Conservation (phyloP, 2,329 filamentous ascomycete genomes). For the Ophiostoma sp. region DNA sequence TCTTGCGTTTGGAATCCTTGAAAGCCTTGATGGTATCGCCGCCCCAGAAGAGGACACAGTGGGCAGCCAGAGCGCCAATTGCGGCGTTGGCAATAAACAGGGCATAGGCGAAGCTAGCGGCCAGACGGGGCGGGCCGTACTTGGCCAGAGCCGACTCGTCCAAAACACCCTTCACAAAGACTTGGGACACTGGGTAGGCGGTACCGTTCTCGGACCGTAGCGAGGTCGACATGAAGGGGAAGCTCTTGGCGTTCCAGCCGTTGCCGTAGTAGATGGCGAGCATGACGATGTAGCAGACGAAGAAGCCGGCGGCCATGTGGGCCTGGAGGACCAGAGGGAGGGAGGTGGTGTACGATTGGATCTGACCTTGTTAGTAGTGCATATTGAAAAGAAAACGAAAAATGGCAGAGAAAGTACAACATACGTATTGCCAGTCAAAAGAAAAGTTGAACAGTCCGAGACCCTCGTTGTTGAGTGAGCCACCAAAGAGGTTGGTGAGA, state of each 20-base stretch:
- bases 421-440: conserved; percentile 57
- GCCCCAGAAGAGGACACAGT: conserved; percentile 57
- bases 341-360: conserved; percentile 55
- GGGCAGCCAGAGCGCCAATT: conserved; percentile 56
- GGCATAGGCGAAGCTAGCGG: conserved; percentile 52
- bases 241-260: conserved; percentile 46
- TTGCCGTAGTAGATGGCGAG: conserved; percentile 54
- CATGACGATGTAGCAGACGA: conserved; percentile 53
- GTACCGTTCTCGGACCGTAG: conserved; percentile 45
- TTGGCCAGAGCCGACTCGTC: conserved; percentile 43
- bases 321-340: conserved; percentile 53
- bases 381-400: neutral
- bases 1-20: conserved; percentile 46
- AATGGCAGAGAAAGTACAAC: neutral
- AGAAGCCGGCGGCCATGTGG: conserved; percentile 48
- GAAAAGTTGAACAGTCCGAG: conserved; percentile 51
- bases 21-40: conserved; percentile 51
- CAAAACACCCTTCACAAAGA: conserved; percentile 46
- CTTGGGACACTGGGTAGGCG: conserved; percentile 42
- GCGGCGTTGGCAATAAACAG: conserved; percentile 60
- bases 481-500: conserved; percentile 53
- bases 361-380: conserved; percentile 39
- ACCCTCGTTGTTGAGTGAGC: conserved; percentile 53
- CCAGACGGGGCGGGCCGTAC: conserved; percentile 50
- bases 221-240: conserved; percentile 57